Conservation (phyloP, 73 alveolate genomes). For the Durusdinium trenchii region DNA sequence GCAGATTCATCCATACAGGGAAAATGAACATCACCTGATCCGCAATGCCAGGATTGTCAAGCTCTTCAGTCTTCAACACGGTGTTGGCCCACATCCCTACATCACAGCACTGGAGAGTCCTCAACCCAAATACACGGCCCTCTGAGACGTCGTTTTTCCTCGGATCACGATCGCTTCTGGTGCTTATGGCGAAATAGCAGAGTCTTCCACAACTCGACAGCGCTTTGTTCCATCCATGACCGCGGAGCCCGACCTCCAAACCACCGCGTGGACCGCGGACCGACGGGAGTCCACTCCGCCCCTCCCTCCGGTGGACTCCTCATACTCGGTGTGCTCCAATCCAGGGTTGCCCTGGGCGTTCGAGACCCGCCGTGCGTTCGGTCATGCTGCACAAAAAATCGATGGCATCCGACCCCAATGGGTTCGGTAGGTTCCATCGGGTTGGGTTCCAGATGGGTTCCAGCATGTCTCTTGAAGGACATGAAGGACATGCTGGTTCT, state of each 20-base stretch:
- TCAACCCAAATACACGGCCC: no score
- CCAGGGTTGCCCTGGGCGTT: slow-evolving; percentile 62
- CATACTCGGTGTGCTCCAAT: slow-evolving; percentile 71
- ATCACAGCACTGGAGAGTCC: no score
- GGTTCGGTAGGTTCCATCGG: background rate
- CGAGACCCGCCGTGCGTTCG: background rate
- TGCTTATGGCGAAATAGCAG: no score
- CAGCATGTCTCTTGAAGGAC: background rate
- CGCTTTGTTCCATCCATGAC: background rate
- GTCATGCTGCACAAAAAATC: background rate
- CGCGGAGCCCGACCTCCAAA: background rate
- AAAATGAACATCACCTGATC: no score
- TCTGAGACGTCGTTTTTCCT: no score
- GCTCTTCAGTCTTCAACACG: no score
- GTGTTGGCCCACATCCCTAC: no score
- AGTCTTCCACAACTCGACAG: background rate
- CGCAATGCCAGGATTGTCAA: no score
- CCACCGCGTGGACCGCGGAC: background rate
- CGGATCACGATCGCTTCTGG: no score
- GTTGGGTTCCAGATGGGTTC: background rate
- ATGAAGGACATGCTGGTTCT: background rate
- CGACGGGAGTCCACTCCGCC: background rate
- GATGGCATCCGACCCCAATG: no score
- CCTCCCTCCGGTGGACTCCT: slow-evolving; percentile 11
- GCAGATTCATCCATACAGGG: no score